Evolutionary conservation across 768 basidiomycete species (phyloP), one percentile per base, ranked within the genome.

Genomic region (Russula lepida): DNA sequence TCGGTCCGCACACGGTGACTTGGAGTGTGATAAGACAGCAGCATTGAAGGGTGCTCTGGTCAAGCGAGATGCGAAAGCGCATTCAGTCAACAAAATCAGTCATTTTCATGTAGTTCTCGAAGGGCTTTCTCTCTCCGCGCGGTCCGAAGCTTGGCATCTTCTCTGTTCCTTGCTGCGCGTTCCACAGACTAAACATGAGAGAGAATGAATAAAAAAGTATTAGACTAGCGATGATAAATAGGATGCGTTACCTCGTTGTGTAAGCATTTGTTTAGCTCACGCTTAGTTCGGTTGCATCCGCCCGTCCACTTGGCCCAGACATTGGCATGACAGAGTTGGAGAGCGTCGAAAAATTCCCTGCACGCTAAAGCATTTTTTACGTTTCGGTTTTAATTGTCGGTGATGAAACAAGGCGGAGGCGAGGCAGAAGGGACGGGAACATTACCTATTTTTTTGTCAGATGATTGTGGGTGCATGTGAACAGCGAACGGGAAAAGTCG

Each of bases 301-400:
- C 88, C 89, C 1, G 83, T 80, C 63, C 86, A 78, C 64, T 82
- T 81, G 27, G 79, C 78, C 85, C 85, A 88, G 58, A 71, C 76
- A 67, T 75, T 80, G 21, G 75, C 69, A 68, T 91, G 89, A 68
- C 89, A 91, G 50, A 78, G 74, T 53, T 89, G 81, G 27, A 91
- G 82, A 2, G 89, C 89, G 65, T 89, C 74, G 57, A 91, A 88
- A 69, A 91, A 85, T 19, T 89, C 87, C 68, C 77, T 81, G 76
- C 89, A 91, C 39, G 77, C 89, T 90, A 50, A 56, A 11, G 11
- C 12, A 7, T 65, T 13, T 19, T 37, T 48, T 27, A 23, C 2
- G 66, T 27, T 41, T 35, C 41, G 21, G n/a, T 21, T n/a, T 19
- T n/a, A n/a, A n/a, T 21, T 11, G 2, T 33, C 19, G 12, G 4